These are phyloP conservation scores for Orbilia oligospora DNA, from an alignment of 2,329 filamentous ascomycete species.

Conservation along the genomic window DNA sequence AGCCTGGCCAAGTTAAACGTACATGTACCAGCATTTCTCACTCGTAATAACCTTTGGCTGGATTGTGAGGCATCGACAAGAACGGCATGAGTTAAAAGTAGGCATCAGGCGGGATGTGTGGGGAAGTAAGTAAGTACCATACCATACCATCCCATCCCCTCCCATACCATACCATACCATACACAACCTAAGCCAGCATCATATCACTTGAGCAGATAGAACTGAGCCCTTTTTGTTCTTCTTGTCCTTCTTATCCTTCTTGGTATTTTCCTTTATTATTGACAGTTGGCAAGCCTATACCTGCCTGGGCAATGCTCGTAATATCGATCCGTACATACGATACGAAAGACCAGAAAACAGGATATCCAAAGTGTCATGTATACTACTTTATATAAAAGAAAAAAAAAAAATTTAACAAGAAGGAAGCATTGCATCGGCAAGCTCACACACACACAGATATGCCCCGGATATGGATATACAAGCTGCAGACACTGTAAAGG, in stretches of 20 bases:
- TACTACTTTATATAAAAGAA: constrained; percentile 19
- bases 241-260: not conserved
- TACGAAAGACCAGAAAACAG: constrained; percentile 6
- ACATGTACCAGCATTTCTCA: constrained; percentile 43
- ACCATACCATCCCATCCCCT: too few relatives aligned
- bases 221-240: constrained; percentile 14
- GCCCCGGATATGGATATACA: constrained; percentile 3
- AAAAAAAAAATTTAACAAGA: too few relatives aligned
- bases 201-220: constrained; percentile 52
- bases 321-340: constrained; percentile 1
- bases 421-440: constrained; percentile 7
- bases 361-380: not conserved
- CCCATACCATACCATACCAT: too few relatives aligned
- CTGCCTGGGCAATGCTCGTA: not conserved
- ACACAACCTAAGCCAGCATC: constrained; percentile 26
- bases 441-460: constrained; percentile 3
- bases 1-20: constrained; percentile 48
- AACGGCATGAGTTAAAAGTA: constrained; percentile 61
- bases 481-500: not conserved
- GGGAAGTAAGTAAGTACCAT: constrained; percentile 19
- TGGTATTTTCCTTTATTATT: constrained; percentile 25
- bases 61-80: constrained; percentile 48
- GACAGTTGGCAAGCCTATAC: constrained; percentile 11
- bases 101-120: constrained; percentile 55
- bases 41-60: constrained; percentile 48